Evolutionary conservation across 1,284 basidiomycete species (phyloP).

Genomic region (Melanopsichium pennsylvanicum): DNA sequence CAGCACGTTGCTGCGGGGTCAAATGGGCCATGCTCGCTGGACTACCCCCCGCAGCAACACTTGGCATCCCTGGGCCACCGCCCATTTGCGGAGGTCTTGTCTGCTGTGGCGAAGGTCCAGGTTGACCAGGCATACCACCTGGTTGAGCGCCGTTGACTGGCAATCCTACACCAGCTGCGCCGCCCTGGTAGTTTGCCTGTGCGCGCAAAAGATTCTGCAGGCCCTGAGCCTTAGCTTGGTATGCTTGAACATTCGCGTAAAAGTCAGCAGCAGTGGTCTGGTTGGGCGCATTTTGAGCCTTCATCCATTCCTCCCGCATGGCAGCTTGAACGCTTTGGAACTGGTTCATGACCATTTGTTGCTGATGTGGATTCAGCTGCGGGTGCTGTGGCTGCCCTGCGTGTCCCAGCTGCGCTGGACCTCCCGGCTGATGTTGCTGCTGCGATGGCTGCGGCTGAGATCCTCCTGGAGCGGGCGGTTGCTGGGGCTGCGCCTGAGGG

Average conservation of each 20-base stretch:
- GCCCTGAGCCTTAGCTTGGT: slow-evolving; percentile 54
- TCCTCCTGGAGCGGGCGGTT: slow-evolving; percentile 23
- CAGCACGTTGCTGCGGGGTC: slow-evolving; percentile 46
- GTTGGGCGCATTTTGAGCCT: slow-evolving; percentile 56
- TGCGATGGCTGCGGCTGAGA: slow-evolving; percentile 18
- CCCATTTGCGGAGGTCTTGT: slow-evolving; percentile 34
- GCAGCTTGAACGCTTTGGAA: slow-evolving; percentile 55
- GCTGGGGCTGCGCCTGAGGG: slow-evolving; percentile 19
- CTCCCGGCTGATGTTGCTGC: slow-evolving; percentile 21
- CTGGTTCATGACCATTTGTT: slow-evolving; percentile 57
- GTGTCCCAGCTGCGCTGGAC: slow-evolving; percentile 20
- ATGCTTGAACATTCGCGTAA: slow-evolving; percentile 55
- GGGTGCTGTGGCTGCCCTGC: slow-evolving; percentile 42
- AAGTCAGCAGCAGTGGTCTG: slow-evolving; percentile 54
- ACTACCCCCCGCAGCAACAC: slow-evolving; percentile 22
- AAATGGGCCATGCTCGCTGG: slow-evolving; percentile 40
- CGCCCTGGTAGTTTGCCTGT: slow-evolving; percentile 47
- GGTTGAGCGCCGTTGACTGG: slow-evolving; percentile 24
- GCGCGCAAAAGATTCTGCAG: slow-evolving; percentile 51
- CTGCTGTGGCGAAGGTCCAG: slow-evolving; percentile 31
- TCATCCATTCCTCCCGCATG: slow-evolving; percentile 58
- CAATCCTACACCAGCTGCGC: slow-evolving; percentile 7
- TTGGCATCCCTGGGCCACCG: slow-evolving; percentile 12
- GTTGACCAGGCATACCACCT: slow-evolving; percentile 35
- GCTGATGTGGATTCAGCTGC: slow-evolving; percentile 57